Evolutionary conservation across 805 yeast species (phyloP).

Genomic region (Pichia exigua): DNA sequence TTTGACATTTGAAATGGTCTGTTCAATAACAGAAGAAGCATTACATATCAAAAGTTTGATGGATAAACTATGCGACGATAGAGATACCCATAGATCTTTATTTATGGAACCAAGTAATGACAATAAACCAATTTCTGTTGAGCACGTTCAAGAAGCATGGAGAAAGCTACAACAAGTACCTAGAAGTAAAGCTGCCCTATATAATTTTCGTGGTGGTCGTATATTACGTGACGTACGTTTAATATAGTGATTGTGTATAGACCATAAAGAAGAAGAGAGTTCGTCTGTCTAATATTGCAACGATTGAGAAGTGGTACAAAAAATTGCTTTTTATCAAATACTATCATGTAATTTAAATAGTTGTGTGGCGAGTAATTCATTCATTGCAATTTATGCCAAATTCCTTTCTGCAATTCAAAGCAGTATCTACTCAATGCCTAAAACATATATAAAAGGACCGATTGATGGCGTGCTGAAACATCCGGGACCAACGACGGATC

Average conservation of each 20-base stretch:
- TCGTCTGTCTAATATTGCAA: no score
- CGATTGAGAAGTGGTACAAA: no score
- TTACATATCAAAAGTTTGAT: constrained; percentile 63
- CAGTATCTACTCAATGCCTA: not conserved
- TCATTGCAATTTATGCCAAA: not conserved
- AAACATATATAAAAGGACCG: not conserved
- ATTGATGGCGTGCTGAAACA: constrained; percentile 6
- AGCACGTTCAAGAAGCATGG: constrained; percentile 88
- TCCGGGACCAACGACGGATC: constrained; percentile 27
- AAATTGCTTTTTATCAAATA: no score
- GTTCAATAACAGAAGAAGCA: constrained; percentile 89
- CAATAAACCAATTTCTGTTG: constrained; percentile 67
- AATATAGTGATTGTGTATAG: constrained; percentile 22
- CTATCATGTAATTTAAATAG: no score
- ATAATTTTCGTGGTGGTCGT: constrained; percentile 68
- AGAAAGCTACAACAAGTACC: constrained; percentile 57
- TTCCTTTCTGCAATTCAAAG: not conserved
- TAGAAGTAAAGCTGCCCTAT: constrained; percentile 52
- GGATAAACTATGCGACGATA: constrained; percentile 20
- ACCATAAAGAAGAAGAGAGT: no score
- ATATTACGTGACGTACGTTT: constrained; percentile 44
- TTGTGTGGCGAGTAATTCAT: not conserved
- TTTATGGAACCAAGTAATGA: constrained; percentile 88
- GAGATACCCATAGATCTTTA: constrained; percentile 45
- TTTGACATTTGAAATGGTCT: constrained; percentile 92